A percentile compares a stretch with the other conserved stretches of the same genome.
These are phyloP conservation scores for Dactylonectria macrodidyma DNA, from an alignment of 2,329 filamentous ascomycete genomes.

Conservation along the genomic window DNA sequence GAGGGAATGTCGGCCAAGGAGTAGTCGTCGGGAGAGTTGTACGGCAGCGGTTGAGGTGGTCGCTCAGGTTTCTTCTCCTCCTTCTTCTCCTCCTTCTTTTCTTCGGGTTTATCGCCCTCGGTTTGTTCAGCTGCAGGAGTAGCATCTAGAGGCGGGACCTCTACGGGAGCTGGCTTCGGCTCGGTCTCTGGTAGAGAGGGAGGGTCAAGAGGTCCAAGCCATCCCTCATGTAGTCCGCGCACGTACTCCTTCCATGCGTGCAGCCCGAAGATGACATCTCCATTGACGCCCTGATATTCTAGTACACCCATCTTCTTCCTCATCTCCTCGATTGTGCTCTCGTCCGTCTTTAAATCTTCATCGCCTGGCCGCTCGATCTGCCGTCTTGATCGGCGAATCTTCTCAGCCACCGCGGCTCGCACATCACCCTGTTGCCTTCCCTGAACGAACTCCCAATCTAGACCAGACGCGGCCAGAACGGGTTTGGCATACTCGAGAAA, in stretches of 20 bases:
- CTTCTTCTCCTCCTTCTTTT: constrained; percentile 57
- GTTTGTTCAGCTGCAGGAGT: constrained; percentile 42
- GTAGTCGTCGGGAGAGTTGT: constrained; percentile 83
- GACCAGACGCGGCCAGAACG: constrained; percentile 86
- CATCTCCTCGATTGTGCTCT: constrained; percentile 72
- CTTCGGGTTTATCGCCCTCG: constrained; percentile 57
- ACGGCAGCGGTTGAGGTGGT: constrained; percentile 77
- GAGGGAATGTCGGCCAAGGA: constrained; percentile 73
- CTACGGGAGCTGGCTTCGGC: constrained; percentile 44
- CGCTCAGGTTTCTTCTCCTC: constrained; percentile 70
- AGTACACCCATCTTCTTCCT: constrained; percentile 77
- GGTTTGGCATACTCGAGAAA: constrained; percentile 98
- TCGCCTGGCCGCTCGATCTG: constrained; percentile 69
- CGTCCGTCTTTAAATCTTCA: constrained; percentile 62
- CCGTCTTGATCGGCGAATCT: constrained; percentile 80
- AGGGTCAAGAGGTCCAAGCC: constrained; percentile 86
- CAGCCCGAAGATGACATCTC: constrained; percentile 90
- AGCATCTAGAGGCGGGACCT: constrained; percentile 43
- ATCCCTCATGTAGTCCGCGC: constrained; percentile 93
- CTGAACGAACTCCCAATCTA: constrained; percentile 98
- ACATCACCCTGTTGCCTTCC: constrained; percentile 94
- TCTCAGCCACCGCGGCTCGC: constrained; percentile 87
- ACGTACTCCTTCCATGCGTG: constrained; percentile 99
- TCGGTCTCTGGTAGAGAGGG: constrained; percentile 59
- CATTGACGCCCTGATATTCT: constrained; percentile 81